Base-by-base conservation (phyloP, 331 rosid species). In the Malus hybrid region DNA sequence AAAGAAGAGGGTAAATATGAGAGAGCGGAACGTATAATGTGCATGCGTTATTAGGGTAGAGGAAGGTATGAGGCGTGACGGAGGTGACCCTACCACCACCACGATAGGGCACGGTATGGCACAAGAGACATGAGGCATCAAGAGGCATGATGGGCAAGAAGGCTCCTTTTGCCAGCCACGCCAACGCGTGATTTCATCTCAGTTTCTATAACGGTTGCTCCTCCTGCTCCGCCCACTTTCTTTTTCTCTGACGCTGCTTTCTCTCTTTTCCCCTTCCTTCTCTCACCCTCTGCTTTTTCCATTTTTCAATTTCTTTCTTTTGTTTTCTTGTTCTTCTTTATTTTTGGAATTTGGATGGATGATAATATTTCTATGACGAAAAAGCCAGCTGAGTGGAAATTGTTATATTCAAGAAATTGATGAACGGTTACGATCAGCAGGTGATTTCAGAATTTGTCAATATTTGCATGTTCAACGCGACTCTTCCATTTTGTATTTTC, bases 181-280 rank as follows among this genome's bases (percentile, higher is more conserved):
- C 83, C 60, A 39, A 67, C 71, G 83, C 82, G 80, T 81, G 84
- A 71, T 70, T 57, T 29, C 69, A 44, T 77, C 74, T 55, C 73
- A 48, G 57, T 70, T 50, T 67, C 70, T 69, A 24, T 55, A 54
- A 75, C 63, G 72, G 81, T 61, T 76, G 77, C 50, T 20, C 64
- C 28, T 50, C 56, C 56, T 15, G n/a, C 56, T 15, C 56, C 56
- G 56, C 22, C 66, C 4, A 44, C 46, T 22, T 28, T 14, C 63
- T 76, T 71, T 36, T 15, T 13, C 56, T 29, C 27, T 14, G 67
- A 71, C 52, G 69, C 50, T 72, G 67, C 54, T 57, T 31, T 57
- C 69, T 39, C 44, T 61, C 61, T 60, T 36, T 15, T 14, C 36
- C 50, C 65, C 7, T 16, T 50, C 56, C 56, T 50, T 50, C 56